These are phyloP conservation scores for Blastocladiella emersonii DNA, from an alignment of 371 early-diverging fungal species.

Conservation along the genomic window DNA sequence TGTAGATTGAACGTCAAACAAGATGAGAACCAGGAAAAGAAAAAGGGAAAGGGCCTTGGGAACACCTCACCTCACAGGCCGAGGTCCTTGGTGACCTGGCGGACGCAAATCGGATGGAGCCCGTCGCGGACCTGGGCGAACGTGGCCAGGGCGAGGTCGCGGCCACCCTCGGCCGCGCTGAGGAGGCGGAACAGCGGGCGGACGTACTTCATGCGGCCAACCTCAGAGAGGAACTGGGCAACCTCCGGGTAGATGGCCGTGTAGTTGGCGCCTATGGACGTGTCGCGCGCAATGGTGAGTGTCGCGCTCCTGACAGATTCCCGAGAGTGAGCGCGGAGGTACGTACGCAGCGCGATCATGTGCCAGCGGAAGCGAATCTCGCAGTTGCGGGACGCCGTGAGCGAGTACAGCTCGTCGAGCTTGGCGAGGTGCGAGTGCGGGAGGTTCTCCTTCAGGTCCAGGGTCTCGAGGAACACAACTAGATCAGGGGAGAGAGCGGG, in stretches of 20 bases:
- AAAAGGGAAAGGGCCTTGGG: no score
- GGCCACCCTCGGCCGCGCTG: slow-evolving; percentile 48
- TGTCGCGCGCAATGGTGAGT: not conserved
- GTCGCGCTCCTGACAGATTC: not conserved
- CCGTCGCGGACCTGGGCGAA: slow-evolving; percentile 61
- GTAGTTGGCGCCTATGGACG: slow-evolving; percentile 35
- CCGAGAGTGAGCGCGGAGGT: not conserved
- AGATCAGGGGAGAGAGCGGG: not conserved
- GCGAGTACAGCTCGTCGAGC: slow-evolving; percentile 58
- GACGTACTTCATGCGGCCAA: slow-evolving; percentile 94
- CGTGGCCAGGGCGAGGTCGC: slow-evolving; percentile 60
- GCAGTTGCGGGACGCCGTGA: slow-evolving; percentile 55
- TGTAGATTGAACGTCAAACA: no score
- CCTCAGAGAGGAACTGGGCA: slow-evolving; percentile 59
- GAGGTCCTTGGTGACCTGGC: slow-evolving; percentile 67
- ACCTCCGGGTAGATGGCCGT: slow-evolving; percentile 60
- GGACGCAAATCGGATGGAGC: slow-evolving; percentile 87
- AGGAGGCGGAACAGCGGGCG: slow-evolving; percentile 60
- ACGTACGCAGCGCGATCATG: slow-evolving; percentile 45
- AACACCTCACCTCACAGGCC: no score
- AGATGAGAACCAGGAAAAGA: no score
- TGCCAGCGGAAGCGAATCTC: slow-evolving; percentile 86
- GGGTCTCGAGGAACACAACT: slow-evolving; percentile 66
- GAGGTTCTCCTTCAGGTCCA: slow-evolving; percentile 53
- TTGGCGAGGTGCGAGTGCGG: slow-evolving; percentile 40